Evolutionary conservation across 2,329 filamentous ascomycete species (phyloP).

Genomic region (Colletotrichum sp.): DNA sequence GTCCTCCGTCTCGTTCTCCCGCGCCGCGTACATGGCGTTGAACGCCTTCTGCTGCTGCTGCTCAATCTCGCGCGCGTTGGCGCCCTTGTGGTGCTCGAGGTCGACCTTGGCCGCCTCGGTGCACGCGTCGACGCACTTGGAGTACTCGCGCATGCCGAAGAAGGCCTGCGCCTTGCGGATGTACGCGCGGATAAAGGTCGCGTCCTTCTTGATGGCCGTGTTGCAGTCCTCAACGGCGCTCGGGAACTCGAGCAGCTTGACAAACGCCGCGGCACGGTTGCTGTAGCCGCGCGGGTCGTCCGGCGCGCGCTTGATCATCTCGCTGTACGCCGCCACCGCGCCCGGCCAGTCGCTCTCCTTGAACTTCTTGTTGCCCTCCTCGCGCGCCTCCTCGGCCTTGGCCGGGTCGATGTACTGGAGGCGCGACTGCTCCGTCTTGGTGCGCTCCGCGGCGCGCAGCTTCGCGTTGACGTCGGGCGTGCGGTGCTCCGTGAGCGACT

Average conservation of each 20-base stretch:
- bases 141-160: slow-evolving; percentile 98
- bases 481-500: slow-evolving; percentile 93
- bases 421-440: slow-evolving; percentile 76
- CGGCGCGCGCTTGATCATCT: slow-evolving; percentile 96
- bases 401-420: slow-evolving; percentile 85
- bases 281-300: slow-evolving; percentile 93
- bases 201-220: slow-evolving; percentile 86
- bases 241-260: slow-evolving; percentile 96
- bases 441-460: slow-evolving; percentile 87
- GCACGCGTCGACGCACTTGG: slow-evolving; percentile 89
- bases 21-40: slow-evolving; percentile 84
- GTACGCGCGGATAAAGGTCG: slow-evolving; percentile 93
- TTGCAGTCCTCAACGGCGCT: slow-evolving; percentile 93
- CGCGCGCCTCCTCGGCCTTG: slow-evolving; percentile 94
- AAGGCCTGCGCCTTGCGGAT: slow-evolving; percentile 95
- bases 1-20: slow-evolving; percentile 94
- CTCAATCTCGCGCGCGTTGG: slow-evolving; percentile 90
- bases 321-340: slow-evolving; percentile 89
- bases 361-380: slow-evolving; percentile 95
- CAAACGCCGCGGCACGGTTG: slow-evolving; percentile 94
- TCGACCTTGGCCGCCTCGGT: slow-evolving; percentile 81
- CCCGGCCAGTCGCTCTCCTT: slow-evolving; percentile 96
- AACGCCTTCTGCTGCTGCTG: slow-evolving; percentile 93
- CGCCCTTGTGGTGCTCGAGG: slow-evolving; percentile 67
- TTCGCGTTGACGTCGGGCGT: slow-evolving; percentile 93